Base-by-base conservation (phyloP, 192 early-diverging fungal species). In the Coemansia sp. region DNA sequence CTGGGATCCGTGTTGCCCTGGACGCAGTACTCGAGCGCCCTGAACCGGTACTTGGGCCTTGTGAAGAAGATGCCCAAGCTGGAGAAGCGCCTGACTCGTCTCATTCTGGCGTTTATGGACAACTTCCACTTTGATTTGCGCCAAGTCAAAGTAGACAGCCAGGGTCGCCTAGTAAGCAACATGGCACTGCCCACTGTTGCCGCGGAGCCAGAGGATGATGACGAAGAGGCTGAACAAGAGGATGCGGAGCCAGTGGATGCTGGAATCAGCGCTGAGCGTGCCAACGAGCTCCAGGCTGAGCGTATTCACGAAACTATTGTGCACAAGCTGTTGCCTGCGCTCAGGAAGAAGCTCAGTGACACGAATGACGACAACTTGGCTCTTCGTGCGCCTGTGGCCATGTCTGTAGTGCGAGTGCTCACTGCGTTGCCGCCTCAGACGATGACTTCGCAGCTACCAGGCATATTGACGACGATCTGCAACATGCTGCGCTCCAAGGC, bases 101-200 rank as follows among this genome's bases (percentile, higher is more conserved):
- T 91, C 8, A 83, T 97, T 10, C 88, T 93, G 62, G 79, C 87
- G 5, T 80, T 98, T 32, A 67, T 98, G 63, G 95, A 98, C 59
- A 86, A 80, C 45, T 98, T 98, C 87, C 94, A 98, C 75, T 99
- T 97, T 82, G 89, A 94, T 61, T 72, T 95, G 37, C 84, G 87
- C 32, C 63, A 83, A 29, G 83, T 89, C 13, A 69, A 87, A 15
- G 82, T 89, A 9, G 85, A 86, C 53, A 60, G 68, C 24, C 34
- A 49, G 8, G 79, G 79, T 2, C 67, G 65, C 3, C 47, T 70
- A 44, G 55, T 70, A 56, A 70, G 65, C 49, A 73, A 5, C 61
- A 59, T 12, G 53, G 53, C 29, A 63, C 7, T 20, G 5, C n/a
- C 16, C 0, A 40, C 40, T 22, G 29, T 3, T 13, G 68, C 58